Evolutionary conservation across 2,329 filamentous ascomycete genomes (phyloP).

Genomic region (Aspergillus niger): DNA sequence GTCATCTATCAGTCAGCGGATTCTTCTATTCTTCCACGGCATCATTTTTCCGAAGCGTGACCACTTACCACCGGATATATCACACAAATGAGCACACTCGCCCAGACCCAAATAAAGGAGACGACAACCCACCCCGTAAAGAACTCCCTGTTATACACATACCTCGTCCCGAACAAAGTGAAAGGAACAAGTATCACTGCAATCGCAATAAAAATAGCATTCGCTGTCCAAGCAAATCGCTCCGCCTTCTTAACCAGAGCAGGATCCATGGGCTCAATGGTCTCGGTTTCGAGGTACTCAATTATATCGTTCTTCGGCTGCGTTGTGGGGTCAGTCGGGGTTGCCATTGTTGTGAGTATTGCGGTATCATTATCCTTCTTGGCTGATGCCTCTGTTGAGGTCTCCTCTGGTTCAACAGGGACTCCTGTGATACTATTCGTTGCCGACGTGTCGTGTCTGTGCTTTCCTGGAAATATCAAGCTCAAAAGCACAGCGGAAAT

Average conservation of each 20-base stretch:
- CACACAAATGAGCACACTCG: constrained; percentile 41
- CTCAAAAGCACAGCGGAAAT: constrained; percentile 38
- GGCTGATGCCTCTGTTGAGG: background rate
- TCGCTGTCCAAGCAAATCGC: constrained; percentile 41
- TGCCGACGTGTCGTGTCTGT: background rate
- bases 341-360: background rate
- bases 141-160: constrained; percentile 38
- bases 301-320: constrained; percentile 45
- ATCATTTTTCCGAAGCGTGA: background rate
- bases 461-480: constrained; percentile 37
- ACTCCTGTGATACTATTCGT: constrained; percentile 1
- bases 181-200: constrained; percentile 45
- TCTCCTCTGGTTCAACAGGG: background rate
- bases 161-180: constrained; percentile 41
- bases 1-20: background rate
- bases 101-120: constrained; percentile 47
- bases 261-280: constrained; percentile 48
- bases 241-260: constrained; percentile 38
- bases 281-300: constrained; percentile 43
- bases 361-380: background rate
- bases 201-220: constrained; percentile 38
- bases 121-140: constrained; percentile 46
- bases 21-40: no score
- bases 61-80: constrained; percentile 38
- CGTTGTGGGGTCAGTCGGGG: constrained; percentile 8